Evolutionary conservation across 139 green algal species (phyloP).

Genomic region (Picocystis salinarum): DNA sequence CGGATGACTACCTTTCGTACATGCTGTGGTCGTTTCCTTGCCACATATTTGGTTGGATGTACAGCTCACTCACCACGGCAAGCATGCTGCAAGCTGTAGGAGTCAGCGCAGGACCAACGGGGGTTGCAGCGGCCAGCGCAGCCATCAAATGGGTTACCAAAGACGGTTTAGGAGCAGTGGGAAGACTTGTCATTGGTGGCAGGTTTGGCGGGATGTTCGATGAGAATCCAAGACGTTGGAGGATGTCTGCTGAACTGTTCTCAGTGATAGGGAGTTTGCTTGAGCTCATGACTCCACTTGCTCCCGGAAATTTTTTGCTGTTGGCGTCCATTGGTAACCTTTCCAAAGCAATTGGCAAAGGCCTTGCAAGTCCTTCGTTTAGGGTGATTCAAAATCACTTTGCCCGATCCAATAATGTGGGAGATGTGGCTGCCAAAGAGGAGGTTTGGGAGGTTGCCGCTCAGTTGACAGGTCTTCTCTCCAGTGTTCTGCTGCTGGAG

Average conservation of each 20-base stretch:
- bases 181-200: conserved; percentile 31
- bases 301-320: conserved; percentile 49
- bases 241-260: conserved; percentile 43
- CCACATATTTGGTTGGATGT: conserved; percentile 43
- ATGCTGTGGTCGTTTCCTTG: conserved; percentile 49
- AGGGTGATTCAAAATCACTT: conserved; percentile 69
- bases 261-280: conserved; percentile 37
- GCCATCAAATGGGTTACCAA: conserved; percentile 59
- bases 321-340: conserved; percentile 51
- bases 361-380: conserved; percentile 60
- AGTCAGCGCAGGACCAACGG: conserved; percentile 19
- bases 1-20: conserved; percentile 56
- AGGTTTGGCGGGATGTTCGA: conserved; percentile 44
- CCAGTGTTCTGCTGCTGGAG: conserved; percentile 38
- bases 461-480: conserved; percentile 42
- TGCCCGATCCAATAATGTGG: conserved; percentile 47
- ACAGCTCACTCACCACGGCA: conserved; percentile 35
- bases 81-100: conserved; percentile 53
- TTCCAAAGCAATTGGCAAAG: conserved; percentile 43
- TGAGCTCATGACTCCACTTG: conserved; percentile 52
- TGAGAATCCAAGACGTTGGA: conserved; percentile 42
- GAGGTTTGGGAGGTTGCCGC: conserved; percentile 50
- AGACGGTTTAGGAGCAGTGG: conserved; percentile 50
- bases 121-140: conserved; percentile 23
- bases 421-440: conserved; percentile 71